Base-by-base conservation (phyloP, 495 filamentous ascomycete genomes). In the Neurospora sp. region DNA sequence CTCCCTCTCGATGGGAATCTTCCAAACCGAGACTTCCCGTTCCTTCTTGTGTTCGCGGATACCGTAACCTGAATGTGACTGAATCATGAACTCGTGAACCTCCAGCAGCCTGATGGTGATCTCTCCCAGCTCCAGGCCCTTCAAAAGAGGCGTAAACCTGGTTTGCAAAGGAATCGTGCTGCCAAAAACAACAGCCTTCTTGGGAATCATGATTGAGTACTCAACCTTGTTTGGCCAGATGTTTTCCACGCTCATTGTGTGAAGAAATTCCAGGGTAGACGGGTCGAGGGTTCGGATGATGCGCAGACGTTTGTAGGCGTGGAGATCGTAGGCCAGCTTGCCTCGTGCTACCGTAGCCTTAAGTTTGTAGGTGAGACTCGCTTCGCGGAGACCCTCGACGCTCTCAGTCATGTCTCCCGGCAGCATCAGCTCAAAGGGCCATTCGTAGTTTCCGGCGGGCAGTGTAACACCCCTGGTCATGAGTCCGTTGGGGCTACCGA, bases 201-300 rank as follows among this genome's bases (percentile, higher is more conserved):
- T 93, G 3, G 96, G 94, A 8, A 94, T 90, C 73, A 90, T 89
- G 72, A 99, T 91, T 8, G 91, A 92, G 79, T 98, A 98, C 77
- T 96, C 90, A 76, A 98, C 88, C 84, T 99, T 99, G 81, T 94
- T 92, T 12, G 92, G 89, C 96, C 96, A 99, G 71, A 96, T 88
- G 77, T 97, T 97, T 80, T 97, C 92, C 70, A 97, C 90, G n/a
- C 91, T 94, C 93, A 94, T 94, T 12, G 92, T 91, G 78, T 96
- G 92, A 20, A 91, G 88, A 73, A 96, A 85, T 78, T 97, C 95
- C 72, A 96, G 85, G 39, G 92, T 90, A 48, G 91, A 90, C 17
- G 92, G 86, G 40, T 93, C 91, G 69, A 97, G 82, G 4, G 95
- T 98, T 70, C 96, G 87, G 68, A 99, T 91, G 73, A 99, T 90